phyloP scores from a whole-genome alignment of 2,329 filamentous ascomycete species.

The Pyrenophora tritici-repentis region DNA sequence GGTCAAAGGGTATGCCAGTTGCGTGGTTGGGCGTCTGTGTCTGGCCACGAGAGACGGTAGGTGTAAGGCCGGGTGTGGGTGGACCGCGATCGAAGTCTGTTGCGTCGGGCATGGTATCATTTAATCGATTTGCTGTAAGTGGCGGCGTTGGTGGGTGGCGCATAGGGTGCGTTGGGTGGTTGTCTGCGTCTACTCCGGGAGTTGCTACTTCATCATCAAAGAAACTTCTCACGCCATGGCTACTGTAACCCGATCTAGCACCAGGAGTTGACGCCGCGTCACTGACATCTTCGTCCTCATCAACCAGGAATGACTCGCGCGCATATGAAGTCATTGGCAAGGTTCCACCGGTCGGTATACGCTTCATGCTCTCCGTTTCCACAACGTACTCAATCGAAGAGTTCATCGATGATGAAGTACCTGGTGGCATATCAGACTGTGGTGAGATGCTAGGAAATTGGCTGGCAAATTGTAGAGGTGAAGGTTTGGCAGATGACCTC shows the following conservation, averaged over 20 bases:
- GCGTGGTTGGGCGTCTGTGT: slow-evolving; percentile 23
- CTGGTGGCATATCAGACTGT: slow-evolving; percentile 19
- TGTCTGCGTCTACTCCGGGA: slow-evolving; percentile 39
- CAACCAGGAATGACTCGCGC: slow-evolving; percentile 55
- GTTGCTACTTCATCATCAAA: slow-evolving; percentile 54
- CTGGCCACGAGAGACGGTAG: slow-evolving; percentile 35
- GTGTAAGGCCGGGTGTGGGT: slow-evolving; percentile 47
- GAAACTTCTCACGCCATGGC: slow-evolving; percentile 53
- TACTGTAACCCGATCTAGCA: slow-evolving; percentile 47
- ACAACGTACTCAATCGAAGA: slow-evolving; percentile 58
- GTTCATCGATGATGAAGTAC: slow-evolving; percentile 45
- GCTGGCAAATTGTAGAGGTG: slow-evolving; percentile 35
- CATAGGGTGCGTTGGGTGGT: slow-evolving; percentile 40
- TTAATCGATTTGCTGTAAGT: slow-evolving; percentile 44
- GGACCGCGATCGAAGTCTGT: slow-evolving; percentile 43
- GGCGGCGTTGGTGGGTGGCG: slow-evolving; percentile 52
- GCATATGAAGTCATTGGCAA: slow-evolving; percentile 42
- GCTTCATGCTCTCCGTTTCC: slow-evolving; percentile 57
- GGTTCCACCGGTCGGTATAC: slow-evolving; percentile 52
- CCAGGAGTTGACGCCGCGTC: slow-evolving; percentile 59
- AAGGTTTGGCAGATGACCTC: slow-evolving; percentile 51
- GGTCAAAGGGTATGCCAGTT: slow-evolving; percentile 29
- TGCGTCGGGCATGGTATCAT: slow-evolving; percentile 30
- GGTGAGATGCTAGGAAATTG: slow-evolving; percentile 26
- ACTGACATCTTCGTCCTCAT: slow-evolving; percentile 61